Base-by-base conservation (phyloP, 2,329 filamentous ascomycete genomes). In the Cladophialophora carrionii region DNA sequence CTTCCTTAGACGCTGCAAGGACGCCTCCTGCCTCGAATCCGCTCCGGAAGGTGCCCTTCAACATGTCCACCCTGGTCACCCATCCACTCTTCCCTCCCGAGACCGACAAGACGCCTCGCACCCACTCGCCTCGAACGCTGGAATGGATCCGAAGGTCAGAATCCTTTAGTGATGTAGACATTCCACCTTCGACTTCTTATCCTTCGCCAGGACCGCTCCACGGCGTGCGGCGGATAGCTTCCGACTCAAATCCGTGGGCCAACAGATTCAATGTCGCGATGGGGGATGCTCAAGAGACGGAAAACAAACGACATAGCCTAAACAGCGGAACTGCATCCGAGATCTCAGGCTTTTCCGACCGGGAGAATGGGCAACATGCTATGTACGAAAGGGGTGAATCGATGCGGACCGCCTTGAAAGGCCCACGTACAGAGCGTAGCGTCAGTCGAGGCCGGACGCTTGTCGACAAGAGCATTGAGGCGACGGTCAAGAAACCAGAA, bases 401-500 rank as follows among this genome's bases (percentile, higher is more conserved):
- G 70, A 72, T 61, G 58, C 68, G 67, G 48, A 61, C 69, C 22
- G 66, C 66, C 12, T 53, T 74, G 37, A 63, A 68, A 57, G 73
- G 73, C 8, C 73, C 73, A 43, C 41, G 66, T 7, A 62, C 72
- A 10, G 74, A 77, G 48, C 77, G 79, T 43, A 80, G 78, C 64
- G 72, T 77, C 12, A 80, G 77, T 71, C 77, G 78, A 53, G 80
- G 81, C 51, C 74, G 78, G 37, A 75, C 78, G 7, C 80, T 80
- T 54, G 81, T 87, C 26, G 86, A 88, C 61, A 86, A 85, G 74
- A 83, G 85, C 51, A 88, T 89, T 66, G 85, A 88, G 74, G 87
- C 86, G 20, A 87, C 85, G 32, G 73, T 88, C 63, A 80, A 85
- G 48, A 85, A 85, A 69, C 78, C 81, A 4, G 86, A 88, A 71